These are phyloP conservation scores for Vigna angularis DNA, from an alignment of 306 rosid species.

Conservation along the genomic window DNA sequence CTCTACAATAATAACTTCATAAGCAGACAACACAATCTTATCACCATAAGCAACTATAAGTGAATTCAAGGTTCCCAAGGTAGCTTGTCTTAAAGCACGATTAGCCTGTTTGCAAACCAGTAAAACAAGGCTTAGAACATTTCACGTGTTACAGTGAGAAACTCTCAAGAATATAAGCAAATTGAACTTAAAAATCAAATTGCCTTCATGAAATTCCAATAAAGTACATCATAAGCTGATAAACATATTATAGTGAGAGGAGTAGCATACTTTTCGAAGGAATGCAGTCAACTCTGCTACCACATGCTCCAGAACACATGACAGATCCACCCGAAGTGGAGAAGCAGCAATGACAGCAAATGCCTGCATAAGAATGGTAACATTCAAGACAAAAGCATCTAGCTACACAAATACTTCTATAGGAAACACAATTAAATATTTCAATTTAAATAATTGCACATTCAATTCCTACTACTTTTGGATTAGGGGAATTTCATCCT, in stretches of 20 bases:
- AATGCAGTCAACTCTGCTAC: conserved; percentile 92
- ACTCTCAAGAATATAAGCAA: neutral
- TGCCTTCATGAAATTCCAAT: conserved; percentile 20
- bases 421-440: conserved; percentile 1
- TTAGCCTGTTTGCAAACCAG: conserved; percentile 78
- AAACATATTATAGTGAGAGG: conserved; percentile 10
- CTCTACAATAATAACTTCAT: conserved; percentile 95
- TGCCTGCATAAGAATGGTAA: conserved; percentile 63
- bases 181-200: conserved; percentile 14
- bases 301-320: conserved; percentile 92
- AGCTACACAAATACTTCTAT: neutral
- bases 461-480: conserved; percentile 8
- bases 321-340: conserved; percentile 83
- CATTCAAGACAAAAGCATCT: conserved; percentile 34
- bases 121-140: conserved; percentile 39
- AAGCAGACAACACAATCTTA: conserved; percentile 88
- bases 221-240: conserved; percentile 34
- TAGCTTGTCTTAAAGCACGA: conserved; percentile 94
- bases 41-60: conserved; percentile 96
- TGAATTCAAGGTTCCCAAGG: conserved; percentile 94
- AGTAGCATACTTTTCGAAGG: conserved; percentile 80
- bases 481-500: conserved; percentile 1
- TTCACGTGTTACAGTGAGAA: neutral
- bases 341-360: conserved; percentile 97
- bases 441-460: conserved; percentile 25